Evolutionary conservation across 176 grass and related monocot genomes (phyloP), one percentile per base, ranked within the genome.

Genomic region (Triticum dicoccoides): DNA sequence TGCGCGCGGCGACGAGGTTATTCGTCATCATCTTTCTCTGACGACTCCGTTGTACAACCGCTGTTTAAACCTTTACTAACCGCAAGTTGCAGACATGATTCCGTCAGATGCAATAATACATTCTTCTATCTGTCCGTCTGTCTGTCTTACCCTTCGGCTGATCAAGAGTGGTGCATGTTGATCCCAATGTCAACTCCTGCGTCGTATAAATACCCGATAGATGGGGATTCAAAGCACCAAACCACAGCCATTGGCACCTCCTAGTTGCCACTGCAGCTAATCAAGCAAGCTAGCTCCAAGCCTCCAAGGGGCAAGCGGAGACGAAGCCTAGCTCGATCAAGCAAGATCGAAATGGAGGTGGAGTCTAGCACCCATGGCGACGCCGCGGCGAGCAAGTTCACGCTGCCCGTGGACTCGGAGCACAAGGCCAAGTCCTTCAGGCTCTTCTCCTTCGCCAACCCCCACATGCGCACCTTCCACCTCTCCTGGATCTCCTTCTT

Each of bases 401-500:
- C 51, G 4, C 78, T 98, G 3, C 93, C 96, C 0, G 96, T 98
- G 21, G 95, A 97, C 86, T 93, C 96, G 0, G 96, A 93, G 93
- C 90, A 95, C 93, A 98, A 98, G 91, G 93, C 96, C 11, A 95
- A 84, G 76, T n/a, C 47, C 5, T 80, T 95, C 86, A 64, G 86
- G 11, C 70, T 95, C 42, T 70, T 98, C 12, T 98, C 96, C 54
- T 77, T 95, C 3, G 90, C 93, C 41, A 91, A 87, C 5, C 93
- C 93, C 0, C 93, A 95, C 69, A 95, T 95, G 93, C 86, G 80
- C 56, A 95, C 93, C 23, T 95, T 98, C 89, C 96, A 98, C 84
- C 93, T 98, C 13, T 95, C 96, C 0, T 98, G 93, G 93, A 65
- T 91, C 5, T 98, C 96, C 49, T 98, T 98, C 93, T 98, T 98